Evolutionary conservation across 164 flowering plant species (phyloP), one percentile per base, ranked within the genome.

Genomic region (Stephania japonica): DNA sequence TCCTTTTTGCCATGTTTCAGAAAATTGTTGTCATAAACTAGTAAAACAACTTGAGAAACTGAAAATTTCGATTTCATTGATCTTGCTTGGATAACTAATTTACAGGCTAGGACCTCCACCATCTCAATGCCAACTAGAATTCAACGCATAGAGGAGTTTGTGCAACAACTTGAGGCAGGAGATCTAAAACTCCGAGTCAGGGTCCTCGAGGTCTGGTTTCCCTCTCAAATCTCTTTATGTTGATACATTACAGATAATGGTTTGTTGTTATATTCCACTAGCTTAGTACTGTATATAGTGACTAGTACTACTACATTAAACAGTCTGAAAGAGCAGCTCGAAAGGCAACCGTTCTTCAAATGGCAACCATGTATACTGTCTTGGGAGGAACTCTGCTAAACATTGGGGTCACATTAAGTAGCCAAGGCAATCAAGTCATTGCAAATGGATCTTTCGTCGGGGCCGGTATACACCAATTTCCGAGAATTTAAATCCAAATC

Each of bases 71-170:
- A n/a, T 38, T 3, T 68, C n/a, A 18, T 13, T 68, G 69, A 59
- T 43, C 18, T 27, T 43, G 53, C 9, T 49, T 11, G 24, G 59
- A n/a, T 59, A 1, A 63, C 16, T 49, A 61, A 72, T 4, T 73
- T 82, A 50, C 88, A 95, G 99, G 99, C 94, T 27, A 87, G 98
- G 84, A 79, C 84, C 73, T 82, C 73, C 71, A 85, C 98, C 24
- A 82, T 95, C n/a, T 90, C 97, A 63, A 92, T 95, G 98, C 98
- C 99, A 75, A 86, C 85, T 85, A 85, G 99, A 81, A 83, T 95
- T 77, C 97, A 91, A 67, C 82, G 85, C 27, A 93, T 95, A 76
- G 98, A 93, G 75, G 98, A 95, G 77, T 85, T 95, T 69, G 93
- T 90, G 67, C 87, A 91, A 77, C 89, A 95, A 74, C 93, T 95